These are phyloP conservation scores for Candida sanyiensis DNA, from an alignment of 805 yeast species.

Conservation along the genomic window DNA sequence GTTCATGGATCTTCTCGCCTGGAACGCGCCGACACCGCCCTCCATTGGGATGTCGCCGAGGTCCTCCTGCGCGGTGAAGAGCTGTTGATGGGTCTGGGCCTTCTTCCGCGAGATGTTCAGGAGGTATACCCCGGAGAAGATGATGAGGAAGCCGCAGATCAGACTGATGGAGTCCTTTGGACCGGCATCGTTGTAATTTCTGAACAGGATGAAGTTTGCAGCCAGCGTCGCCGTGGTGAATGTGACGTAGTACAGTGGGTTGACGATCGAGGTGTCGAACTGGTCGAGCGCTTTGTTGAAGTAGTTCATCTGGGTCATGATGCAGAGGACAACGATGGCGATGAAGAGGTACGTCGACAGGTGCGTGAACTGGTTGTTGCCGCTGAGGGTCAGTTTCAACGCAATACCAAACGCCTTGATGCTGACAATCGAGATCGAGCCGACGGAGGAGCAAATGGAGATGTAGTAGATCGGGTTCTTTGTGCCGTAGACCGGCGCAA, in stretches of 20 bases:
- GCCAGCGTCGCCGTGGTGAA: constrained; percentile 83
- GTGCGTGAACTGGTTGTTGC: constrained; percentile 84
- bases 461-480: constrained; percentile 84
- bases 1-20: constrained; percentile 74
- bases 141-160: constrained; percentile 78
- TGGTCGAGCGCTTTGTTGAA: constrained; percentile 91
- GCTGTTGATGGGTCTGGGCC: constrained; percentile 35
- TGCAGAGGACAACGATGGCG: constrained; percentile 71
- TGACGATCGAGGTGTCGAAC: constrained; percentile 87
- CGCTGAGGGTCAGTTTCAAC: constrained; percentile 72
- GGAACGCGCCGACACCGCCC: constrained; percentile 72
- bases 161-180: constrained; percentile 76
- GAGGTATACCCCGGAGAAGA: constrained; percentile 81
- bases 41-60: constrained; percentile 75
- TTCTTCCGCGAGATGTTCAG: constrained; percentile 71
- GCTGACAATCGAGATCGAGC: constrained; percentile 85
- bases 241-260: constrained; percentile 85
- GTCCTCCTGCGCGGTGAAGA: constrained; percentile 44
- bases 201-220: constrained; percentile 81
- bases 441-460: constrained; percentile 85
- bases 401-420: constrained; percentile 94
- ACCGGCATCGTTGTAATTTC: constrained; percentile 81
- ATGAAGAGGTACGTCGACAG: constrained; percentile 79
- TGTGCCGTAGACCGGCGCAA: constrained; percentile 76
- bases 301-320: constrained; percentile 87